These are phyloP conservation scores for Calophaca sinica DNA, from an alignment of 306 rosid genomes.

Conservation along the genomic window DNA sequence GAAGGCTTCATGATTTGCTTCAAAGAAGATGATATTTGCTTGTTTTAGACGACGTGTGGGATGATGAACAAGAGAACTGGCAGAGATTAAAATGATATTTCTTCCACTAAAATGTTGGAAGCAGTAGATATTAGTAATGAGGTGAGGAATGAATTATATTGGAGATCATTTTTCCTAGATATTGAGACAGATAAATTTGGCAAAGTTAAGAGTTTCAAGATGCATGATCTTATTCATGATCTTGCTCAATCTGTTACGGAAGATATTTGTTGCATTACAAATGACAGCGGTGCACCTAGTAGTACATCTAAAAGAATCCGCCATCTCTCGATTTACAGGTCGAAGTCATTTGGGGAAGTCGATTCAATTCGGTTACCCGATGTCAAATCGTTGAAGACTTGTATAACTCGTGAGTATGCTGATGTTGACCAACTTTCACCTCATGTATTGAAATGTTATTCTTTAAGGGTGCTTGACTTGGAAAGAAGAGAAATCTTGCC, in stretches of 20 bases:
- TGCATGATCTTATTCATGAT: slow-evolving; percentile 19
- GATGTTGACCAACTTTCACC: too few relatives aligned
- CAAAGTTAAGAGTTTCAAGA: not conserved
- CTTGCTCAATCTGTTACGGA: slow-evolving; percentile 11
- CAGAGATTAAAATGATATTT: not conserved
- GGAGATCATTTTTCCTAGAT: slow-evolving; percentile 13
- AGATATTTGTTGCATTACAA: not conserved
- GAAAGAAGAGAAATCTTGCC: accelerated
- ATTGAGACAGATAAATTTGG: not conserved
- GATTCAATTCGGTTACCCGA: not conserved
- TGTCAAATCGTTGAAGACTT: not conserved
- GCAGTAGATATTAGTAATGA: not conserved
- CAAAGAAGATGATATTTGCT: not conserved
- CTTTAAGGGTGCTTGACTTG: too few relatives aligned
- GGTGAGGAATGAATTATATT: too few relatives aligned
- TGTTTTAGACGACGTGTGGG: too few relatives aligned
- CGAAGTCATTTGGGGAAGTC: accelerated
- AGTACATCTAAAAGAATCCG: not conserved
- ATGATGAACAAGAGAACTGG: too few relatives aligned
- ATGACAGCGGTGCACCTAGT: not conserved
- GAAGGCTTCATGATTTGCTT: not conserved
- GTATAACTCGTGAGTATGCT: not conserved
- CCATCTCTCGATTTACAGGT: not conserved
- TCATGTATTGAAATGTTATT: too few relatives aligned
- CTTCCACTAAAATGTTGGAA: not conserved